Percentiles rank a stretch among this genome's conserved stretches.
Conservation (phyloP, 2,329 filamentous ascomycete species). For the Lachnum nothofagi region DNA sequence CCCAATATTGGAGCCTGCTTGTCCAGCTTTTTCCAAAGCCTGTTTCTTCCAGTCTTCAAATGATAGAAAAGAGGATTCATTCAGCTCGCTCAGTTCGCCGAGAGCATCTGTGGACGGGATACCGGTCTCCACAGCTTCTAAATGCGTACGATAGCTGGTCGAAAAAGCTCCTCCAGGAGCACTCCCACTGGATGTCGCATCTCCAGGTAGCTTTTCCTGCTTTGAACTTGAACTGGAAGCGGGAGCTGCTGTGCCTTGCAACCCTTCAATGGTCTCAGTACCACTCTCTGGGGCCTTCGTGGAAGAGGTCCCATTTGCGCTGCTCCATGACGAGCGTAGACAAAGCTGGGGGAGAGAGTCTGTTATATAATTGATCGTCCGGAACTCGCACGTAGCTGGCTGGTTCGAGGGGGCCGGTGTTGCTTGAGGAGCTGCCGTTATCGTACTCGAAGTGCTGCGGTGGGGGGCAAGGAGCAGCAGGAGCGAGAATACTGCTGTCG, state of each 20-base stretch:
- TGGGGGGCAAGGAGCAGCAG: constrained; percentile 13
- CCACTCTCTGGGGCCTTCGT: constrained; percentile 2
- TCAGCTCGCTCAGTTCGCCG: constrained; percentile 26
- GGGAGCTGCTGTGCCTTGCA: background rate
- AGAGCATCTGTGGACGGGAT: constrained; percentile 13
- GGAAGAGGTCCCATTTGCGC: constrained; percentile 14
- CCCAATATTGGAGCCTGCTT: constrained; percentile 65
- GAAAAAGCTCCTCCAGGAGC: background rate
- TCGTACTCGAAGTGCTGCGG: constrained; percentile 16
- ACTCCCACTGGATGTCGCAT: background rate
- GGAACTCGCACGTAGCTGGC: constrained; percentile 30
- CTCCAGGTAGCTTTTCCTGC: constrained; percentile 1
- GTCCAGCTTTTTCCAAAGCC: constrained; percentile 80
- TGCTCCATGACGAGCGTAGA: constrained; percentile 29
- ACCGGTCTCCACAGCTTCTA: constrained; percentile 6
- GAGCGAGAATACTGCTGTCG: constrained; percentile 20
- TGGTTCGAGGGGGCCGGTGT: constrained; percentile 10
- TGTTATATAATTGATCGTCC: constrained; percentile 35
- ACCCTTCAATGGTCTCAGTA: background rate
- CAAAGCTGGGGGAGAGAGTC: constrained; percentile 32
- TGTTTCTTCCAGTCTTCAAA: constrained; percentile 98
- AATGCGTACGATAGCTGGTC: constrained; percentile 1
- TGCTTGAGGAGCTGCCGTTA: constrained; percentile 16
- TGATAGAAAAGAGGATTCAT: constrained; percentile 78
- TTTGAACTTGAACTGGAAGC: background rate